Percentiles rank a stretch among this genome's conserved stretches.
Evolutionary conservation across 1,284 basidiomycete genomes (phyloP).

Genomic region (Veloboletus limbatus): DNA sequence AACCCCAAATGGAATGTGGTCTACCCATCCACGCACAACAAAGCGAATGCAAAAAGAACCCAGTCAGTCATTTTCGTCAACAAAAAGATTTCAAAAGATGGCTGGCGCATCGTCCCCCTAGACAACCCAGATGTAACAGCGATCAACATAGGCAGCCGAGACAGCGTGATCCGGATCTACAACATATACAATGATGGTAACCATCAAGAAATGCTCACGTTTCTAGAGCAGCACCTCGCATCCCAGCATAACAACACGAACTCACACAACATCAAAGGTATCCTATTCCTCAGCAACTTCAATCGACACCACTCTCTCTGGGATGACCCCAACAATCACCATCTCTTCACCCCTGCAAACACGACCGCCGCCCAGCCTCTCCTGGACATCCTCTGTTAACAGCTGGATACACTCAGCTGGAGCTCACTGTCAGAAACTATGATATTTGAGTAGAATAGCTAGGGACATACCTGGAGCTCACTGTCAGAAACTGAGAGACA

Average conservation of each 20-base stretch:
- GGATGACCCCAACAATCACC: neutral
- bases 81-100: neutral
- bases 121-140: neutral
- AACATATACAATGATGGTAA: neutral
- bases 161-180: neutral
- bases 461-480: no score
- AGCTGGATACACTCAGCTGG: no score
- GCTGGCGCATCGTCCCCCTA: no score
- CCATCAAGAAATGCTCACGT: neutral
- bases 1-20: neutral
- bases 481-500: no score
- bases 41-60: neutral
- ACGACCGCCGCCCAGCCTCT: neutral
- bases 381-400: neutral
- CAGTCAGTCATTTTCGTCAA: neutral
- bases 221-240: neutral
- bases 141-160: neutral
- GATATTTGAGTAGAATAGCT: no score
- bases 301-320: neutral
- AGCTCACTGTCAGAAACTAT: no score
- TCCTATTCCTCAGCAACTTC: neutral
- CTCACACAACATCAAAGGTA: neutral
- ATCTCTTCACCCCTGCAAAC: neutral
- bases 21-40: neutral
- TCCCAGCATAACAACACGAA: neutral